A percentile compares a stretch with the other conserved stretches of the same genome.
Conservation (phyloP, 805 yeast genomes). For the Teunomyces lycoperdinae region DNA sequence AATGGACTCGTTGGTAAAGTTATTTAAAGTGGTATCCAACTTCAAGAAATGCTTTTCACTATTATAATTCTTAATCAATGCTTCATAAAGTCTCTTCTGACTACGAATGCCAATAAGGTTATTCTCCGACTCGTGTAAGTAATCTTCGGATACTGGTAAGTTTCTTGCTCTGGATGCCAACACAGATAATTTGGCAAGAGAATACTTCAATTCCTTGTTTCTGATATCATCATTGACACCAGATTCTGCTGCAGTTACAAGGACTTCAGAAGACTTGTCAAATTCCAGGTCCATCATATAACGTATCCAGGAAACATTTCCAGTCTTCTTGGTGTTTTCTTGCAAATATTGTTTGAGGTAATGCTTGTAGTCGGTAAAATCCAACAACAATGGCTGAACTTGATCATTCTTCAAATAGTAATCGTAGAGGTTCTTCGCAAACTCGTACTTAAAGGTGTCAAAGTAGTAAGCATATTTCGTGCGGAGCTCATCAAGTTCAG, state of each 20-base stretch:
- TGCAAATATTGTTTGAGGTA: conserved; percentile 53
- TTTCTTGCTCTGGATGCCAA: conserved; percentile 38
- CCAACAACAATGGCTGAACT: conserved; percentile 51
- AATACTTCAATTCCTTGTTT: conserved; percentile 55
- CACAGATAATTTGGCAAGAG: conserved; percentile 68
- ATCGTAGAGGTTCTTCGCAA: conserved; percentile 63
- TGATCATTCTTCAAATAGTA: conserved; percentile 55
- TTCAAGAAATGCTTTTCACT: conserved; percentile 23
- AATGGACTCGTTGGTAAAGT: conserved; percentile 13
- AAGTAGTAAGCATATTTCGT: conserved; percentile 49
- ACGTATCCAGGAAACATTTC: conserved; percentile 70
- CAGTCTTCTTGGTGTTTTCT: conserved; percentile 38
- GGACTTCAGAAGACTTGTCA: conserved; percentile 45
- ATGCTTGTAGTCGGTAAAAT: conserved; percentile 51
- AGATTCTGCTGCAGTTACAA: conserved; percentile 42
- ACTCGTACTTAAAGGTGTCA: conserved; percentile 59
- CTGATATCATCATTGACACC: conserved; percentile 36
- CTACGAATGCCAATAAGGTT: conserved; percentile 48
- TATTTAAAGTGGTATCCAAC: conserved; percentile 24
- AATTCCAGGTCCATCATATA: conserved; percentile 53
- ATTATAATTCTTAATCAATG: conserved; percentile 20
- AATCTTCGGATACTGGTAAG: conserved; percentile 4
- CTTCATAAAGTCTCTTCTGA: conserved; percentile 38
- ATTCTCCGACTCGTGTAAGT: conserved; percentile 47
- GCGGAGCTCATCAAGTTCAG: conserved; percentile 14